These are phyloP conservation scores for Penicillium sp. DNA, from an alignment of 2,329 filamentous ascomycete genomes.

Conservation along the genomic window DNA sequence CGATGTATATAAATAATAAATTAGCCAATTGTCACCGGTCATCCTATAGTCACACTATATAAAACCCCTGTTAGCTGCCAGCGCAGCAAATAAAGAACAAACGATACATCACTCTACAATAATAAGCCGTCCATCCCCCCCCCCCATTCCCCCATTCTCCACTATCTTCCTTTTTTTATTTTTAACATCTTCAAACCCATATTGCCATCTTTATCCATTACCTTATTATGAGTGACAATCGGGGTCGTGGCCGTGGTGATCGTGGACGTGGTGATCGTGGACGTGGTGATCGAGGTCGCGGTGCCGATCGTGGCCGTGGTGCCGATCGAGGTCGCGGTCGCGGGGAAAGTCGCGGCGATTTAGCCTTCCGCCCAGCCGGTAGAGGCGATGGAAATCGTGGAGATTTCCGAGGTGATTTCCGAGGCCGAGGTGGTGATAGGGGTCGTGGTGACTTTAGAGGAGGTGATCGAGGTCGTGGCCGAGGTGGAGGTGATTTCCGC, in stretches of 20 bases:
- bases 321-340: conserved; percentile 27
- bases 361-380: conserved; percentile 10
- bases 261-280: conserved; percentile 23
- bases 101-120: neutral
- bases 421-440: conserved; percentile 21
- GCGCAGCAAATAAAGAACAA: conserved; percentile 1
- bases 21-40: neutral
- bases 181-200: neutral
- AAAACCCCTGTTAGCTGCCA: neutral
- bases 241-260: conserved; percentile 20
- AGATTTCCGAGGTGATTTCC: conserved; percentile 14
- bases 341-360: conserved; percentile 28
- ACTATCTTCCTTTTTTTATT: neutral
- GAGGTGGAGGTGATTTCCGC: conserved; percentile 25
- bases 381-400: conserved; percentile 12
- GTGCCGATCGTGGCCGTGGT: conserved; percentile 27
- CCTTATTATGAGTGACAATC: conserved; percentile 7
- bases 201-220: neutral
- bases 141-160: neutral
- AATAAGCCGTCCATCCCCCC: neutral
- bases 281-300: conserved; percentile 19
- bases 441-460: conserved; percentile 21
- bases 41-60: neutral
- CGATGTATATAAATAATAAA: neutral
- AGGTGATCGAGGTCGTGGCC: conserved; percentile 28